Evolutionary conservation across 805 yeast genomes (phyloP).

Genomic region (Cephaloascus fragrans): DNA sequence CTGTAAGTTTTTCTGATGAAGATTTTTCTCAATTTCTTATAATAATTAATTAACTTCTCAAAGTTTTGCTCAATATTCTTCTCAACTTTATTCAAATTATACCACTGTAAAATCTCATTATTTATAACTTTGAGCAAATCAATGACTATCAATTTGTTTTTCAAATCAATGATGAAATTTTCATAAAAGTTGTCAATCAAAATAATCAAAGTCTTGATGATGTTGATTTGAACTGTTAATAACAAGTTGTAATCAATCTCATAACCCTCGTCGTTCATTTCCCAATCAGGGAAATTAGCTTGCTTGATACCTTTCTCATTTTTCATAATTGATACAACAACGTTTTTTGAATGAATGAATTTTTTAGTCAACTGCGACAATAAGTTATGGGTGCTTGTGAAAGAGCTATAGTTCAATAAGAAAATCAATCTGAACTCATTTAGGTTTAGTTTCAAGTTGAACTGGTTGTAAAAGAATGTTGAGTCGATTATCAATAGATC

Average conservation of each 20-base stretch:
- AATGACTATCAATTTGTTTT: constrained; percentile 48
- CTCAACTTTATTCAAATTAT: constrained; percentile 23
- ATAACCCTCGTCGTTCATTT: constrained; percentile 26
- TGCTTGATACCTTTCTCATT: constrained; percentile 6
- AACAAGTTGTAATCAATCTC: constrained; percentile 57
- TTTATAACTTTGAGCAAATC: constrained; percentile 61
- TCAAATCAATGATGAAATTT: constrained; percentile 63
- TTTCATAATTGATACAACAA: constrained; percentile 26
- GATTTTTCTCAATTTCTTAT: constrained; percentile 55
- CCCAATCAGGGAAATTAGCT: constrained; percentile 53
- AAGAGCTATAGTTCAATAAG: constrained; percentile 28
- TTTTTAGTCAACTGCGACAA: constrained; percentile 29
- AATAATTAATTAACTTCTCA: constrained; percentile 33
- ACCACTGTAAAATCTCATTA: constrained; percentile 47
- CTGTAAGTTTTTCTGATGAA: constrained; percentile 65
- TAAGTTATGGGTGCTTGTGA: constrained; percentile 26
- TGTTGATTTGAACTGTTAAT: constrained; percentile 72
- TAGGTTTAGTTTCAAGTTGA: constrained; percentile 21
- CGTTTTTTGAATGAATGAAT: constrained; percentile 32
- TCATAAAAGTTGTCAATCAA: constrained; percentile 65
- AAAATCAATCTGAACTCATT: constrained; percentile 31
- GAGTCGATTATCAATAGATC: constrained; percentile 71
- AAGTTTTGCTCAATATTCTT: constrained; percentile 15
- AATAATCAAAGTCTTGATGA: constrained; percentile 64
- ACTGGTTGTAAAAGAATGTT: constrained; percentile 37